Percentiles rank a stretch among this genome's conserved stretches.
These are phyloP conservation scores for Yamadazyma tumulicola DNA, from an alignment of 805 yeast species.

Conservation along the genomic window DNA sequence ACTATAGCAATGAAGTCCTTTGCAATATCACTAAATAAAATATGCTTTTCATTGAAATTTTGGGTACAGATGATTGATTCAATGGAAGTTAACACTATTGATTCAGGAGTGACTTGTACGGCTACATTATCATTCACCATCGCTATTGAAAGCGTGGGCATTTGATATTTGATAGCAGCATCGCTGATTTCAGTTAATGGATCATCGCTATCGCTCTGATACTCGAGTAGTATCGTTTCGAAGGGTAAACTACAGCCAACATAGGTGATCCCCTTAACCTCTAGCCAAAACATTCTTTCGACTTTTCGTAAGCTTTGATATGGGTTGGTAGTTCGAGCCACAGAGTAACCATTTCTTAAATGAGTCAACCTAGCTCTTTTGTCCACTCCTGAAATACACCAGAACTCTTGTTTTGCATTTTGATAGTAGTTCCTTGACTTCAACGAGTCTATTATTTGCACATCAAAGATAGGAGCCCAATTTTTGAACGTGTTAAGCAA, in stretches of 20 bases:
- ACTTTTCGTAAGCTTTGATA: slow-evolving; percentile 32
- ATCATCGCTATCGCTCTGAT: slow-evolving; percentile 15
- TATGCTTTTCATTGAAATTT: neutral
- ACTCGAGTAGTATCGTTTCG: slow-evolving; percentile 34
- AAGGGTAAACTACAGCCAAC: slow-evolving; percentile 37
- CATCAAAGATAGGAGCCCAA: slow-evolving; percentile 49
- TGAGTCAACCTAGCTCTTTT: slow-evolving; percentile 31
- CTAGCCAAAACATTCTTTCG: slow-evolving; percentile 15
- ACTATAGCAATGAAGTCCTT: slow-evolving; percentile 1
- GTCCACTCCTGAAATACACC: slow-evolving; percentile 39
- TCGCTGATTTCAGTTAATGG: slow-evolving; percentile 25
- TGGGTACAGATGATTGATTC: slow-evolving; percentile 4
- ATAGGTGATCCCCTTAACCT: slow-evolving; percentile 17
- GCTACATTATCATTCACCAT: slow-evolving; percentile 13
- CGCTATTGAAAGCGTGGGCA: slow-evolving; percentile 16
- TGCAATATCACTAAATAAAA: slow-evolving; percentile 4
- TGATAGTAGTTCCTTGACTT: slow-evolving; percentile 15
- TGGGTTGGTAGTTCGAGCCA: slow-evolving; percentile 20
- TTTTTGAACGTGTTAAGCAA: slow-evolving; percentile 32
- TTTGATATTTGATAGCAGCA: slow-evolving; percentile 13
- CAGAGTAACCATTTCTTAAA: slow-evolving; percentile 29
- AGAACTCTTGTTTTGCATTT: slow-evolving; percentile 34
- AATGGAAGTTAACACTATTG: slow-evolving; percentile 8
- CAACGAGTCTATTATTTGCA: slow-evolving; percentile 29
- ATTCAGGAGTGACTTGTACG: slow-evolving; percentile 24